These are phyloP conservation scores for Boletus eberwhitei DNA, from an alignment of 768 basidiomycete species.

Conservation along the genomic window DNA sequence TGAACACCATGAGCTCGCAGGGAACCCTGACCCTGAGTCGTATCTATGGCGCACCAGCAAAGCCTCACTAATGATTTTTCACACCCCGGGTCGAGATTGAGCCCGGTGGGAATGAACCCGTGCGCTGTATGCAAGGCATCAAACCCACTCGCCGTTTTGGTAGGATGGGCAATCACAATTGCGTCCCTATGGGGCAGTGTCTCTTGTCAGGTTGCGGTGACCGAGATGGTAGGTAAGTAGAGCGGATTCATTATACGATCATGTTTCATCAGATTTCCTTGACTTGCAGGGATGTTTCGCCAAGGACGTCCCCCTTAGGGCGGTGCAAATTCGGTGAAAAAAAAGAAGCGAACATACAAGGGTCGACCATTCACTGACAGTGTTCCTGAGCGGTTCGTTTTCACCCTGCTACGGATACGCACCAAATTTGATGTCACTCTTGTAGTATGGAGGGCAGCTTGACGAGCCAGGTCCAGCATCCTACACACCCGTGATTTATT, in stretches of 20 bases:
- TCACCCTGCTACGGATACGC: neutral
- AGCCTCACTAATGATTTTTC: neutral
- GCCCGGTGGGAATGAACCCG: conserved; percentile 6
- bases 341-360: neutral
- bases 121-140: conserved; percentile 15
- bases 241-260: neutral
- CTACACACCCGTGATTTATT: neutral
- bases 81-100: neutral
- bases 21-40: conserved; percentile 19
- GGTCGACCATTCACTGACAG: neutral
- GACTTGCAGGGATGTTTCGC: neutral
- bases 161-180: neutral
- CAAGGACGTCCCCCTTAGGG: neutral
- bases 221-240: neutral
- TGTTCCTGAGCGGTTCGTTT: too few species aligned
- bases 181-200: neutral
- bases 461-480: neutral
- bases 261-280: neutral
- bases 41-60: conserved; percentile 1
- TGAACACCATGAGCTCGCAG: conserved; percentile 15
- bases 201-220: neutral
- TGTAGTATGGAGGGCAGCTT: neutral
- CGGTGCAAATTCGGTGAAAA: neutral
- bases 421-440: neutral
- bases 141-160: neutral